A percentile compares a stretch with the other conserved stretches of the same genome.
These are phyloP conservation scores for Bothriochloa decipiens DNA, from an alignment of 176 grass and related monocot species.

Conservation along the genomic window DNA sequence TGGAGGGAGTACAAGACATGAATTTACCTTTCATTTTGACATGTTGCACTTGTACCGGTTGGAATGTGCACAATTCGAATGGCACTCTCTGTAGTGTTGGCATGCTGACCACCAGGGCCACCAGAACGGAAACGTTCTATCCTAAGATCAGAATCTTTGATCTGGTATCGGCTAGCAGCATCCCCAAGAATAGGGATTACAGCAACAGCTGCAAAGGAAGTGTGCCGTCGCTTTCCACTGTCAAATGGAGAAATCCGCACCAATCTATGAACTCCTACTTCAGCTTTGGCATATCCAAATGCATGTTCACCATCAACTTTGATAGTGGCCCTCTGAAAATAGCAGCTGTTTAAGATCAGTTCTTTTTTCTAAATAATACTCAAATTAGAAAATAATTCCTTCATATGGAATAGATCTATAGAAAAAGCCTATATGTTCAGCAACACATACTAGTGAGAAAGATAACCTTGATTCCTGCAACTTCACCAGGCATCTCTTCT, in stretches of 20 bases:
- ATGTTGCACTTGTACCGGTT: slow-evolving; percentile 82
- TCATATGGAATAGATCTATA: slow-evolving; percentile 15
- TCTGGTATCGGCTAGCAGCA: slow-evolving; percentile 67
- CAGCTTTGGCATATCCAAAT: slow-evolving; percentile 88
- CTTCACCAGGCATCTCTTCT: slow-evolving; percentile 95
- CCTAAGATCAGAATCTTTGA: slow-evolving; percentile 90
- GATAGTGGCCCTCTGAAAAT: slow-evolving; percentile 85
- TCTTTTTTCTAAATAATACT: background rate
- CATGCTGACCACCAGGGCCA: slow-evolving; percentile 90
- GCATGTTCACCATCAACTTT: slow-evolving; percentile 90
- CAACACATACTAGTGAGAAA: slow-evolving; percentile 22
- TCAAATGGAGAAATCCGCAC: slow-evolving; percentile 97
- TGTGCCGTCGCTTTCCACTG: slow-evolving; percentile 80
- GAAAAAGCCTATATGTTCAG: background rate
- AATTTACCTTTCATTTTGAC: slow-evolving; percentile 95
- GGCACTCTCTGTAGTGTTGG: slow-evolving; percentile 92
- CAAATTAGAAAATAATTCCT: slow-evolving; percentile 1
- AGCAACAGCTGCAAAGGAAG: slow-evolving; percentile 94
- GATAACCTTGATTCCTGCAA: slow-evolving; percentile 94
- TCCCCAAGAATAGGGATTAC: slow-evolving; percentile 91
- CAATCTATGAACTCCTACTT: slow-evolving; percentile 88
- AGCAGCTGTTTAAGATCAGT: slow-evolving; percentile 21
- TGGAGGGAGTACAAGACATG: too few species aligned
- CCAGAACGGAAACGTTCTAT: slow-evolving; percentile 88
- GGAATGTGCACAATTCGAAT: slow-evolving; percentile 96